Base-by-base conservation (phyloP, 495 filamentous ascomycete genomes). In the Penicillium bialowiezense region DNA sequence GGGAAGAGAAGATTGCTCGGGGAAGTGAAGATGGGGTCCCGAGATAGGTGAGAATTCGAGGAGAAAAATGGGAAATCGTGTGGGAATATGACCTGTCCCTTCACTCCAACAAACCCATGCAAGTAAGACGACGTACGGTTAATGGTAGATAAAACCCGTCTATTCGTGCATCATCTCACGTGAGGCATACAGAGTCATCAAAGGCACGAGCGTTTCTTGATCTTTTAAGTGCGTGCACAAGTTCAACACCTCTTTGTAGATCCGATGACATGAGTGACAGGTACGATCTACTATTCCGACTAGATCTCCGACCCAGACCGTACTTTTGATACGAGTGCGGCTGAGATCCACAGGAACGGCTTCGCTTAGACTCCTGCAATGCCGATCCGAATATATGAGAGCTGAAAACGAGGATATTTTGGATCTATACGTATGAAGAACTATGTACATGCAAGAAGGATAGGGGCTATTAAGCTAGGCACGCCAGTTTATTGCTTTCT, bases 401-500 rank as follows among this genome's bases (percentile, higher is more conserved):
- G 20, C 5, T 13, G 6, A 39, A 39, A 39, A 12, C 1, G 18
- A 9, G 10, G 9, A 39, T 18, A 26, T 36, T 18, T 12, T 26
- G 21, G 14, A 18, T 36, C n/a, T 36, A 36, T 45, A 17, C 13
- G 26, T 31, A 36, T 12, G 7, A 17, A 4, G 3, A 26, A 19
- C 26, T 43, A 45, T 45, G 36, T 28, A 45, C 43, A 45, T 45
- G 21, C 3, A 13, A 26, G 7, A 23, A 24, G 39, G 4, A 14
- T 17, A 14, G 6, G 31, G n/a, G 12, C 9, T 24, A 9, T 23
- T 24, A 26, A 15, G 31, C 31, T 44, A 44, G 17, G 18, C 5
- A 1, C 42, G 42, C 42, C 42, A 35, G 20, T 24, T 44, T 3
- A 35, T 5, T 24, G 19, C 42, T n/a, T 33, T 10, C 19, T 65